Conservation (phyloP, 345 rosid genomes). For the Citrus hindsii region DNA sequence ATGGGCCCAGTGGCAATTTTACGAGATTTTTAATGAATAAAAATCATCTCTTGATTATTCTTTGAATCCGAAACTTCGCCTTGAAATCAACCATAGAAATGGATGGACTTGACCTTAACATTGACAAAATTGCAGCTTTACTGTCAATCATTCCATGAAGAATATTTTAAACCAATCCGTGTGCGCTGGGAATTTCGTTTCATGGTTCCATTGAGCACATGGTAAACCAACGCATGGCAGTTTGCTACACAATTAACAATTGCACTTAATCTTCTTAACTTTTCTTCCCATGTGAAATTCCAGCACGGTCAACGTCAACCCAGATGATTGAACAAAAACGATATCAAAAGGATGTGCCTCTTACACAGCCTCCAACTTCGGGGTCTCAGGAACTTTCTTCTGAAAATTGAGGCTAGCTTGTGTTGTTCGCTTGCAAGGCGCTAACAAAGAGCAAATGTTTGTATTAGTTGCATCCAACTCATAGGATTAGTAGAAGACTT, state of each 20-base stretch:
- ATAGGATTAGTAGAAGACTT: not conserved
- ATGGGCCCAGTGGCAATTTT: too few species aligned
- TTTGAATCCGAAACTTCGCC: not conserved
- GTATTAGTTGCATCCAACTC: not conserved
- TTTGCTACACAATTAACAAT: not conserved
- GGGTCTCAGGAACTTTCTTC: constrained; percentile 37
- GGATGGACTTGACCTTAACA: not conserved
- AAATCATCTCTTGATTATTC: not conserved
- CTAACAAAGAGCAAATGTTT: constrained; percentile 25
- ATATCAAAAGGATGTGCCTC: not conserved
- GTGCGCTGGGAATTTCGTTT: not conserved
- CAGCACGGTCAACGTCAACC: not conserved
- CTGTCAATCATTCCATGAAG: not conserved
- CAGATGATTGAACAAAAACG: not conserved
- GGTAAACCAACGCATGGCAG: not conserved
- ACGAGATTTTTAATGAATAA: too few species aligned
- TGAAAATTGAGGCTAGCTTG: constrained; percentile 58
- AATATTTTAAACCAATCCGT: not conserved
- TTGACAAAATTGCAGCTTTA: not conserved
- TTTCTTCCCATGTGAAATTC: constrained; percentile 7
- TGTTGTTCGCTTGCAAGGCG: constrained; percentile 48
- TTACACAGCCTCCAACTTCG: constrained; percentile 33
- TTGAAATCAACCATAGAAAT: not conserved
- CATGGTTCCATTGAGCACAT: not conserved
- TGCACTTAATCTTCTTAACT: not conserved